Evolutionary conservation across 352 stramenopile genomes (phyloP).

Genomic region (Phytophthora macrochlamydospora): DNA sequence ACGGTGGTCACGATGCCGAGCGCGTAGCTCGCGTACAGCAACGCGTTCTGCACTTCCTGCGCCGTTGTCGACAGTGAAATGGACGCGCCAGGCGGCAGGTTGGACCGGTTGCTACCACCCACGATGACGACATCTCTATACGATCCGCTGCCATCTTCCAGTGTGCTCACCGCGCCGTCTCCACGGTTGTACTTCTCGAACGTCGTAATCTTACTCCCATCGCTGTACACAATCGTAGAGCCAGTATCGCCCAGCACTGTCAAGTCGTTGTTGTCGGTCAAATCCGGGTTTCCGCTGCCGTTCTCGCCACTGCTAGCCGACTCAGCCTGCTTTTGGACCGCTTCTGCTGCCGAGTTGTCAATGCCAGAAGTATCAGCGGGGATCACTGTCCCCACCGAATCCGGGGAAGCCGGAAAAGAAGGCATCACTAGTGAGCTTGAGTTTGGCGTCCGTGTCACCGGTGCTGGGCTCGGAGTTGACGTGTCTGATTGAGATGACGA

Average conservation of each 20-base stretch:
- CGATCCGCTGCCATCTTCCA: constrained; percentile 27
- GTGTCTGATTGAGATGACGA: constrained; percentile 4
- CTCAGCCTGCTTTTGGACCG: constrained; percentile 27
- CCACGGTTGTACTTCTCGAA: constrained; percentile 46
- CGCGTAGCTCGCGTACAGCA: constrained; percentile 54
- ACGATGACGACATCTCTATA: constrained; percentile 47
- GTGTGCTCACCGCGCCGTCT: constrained; percentile 12
- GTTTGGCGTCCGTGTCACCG: constrained; percentile 21
- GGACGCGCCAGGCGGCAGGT: constrained; percentile 56
- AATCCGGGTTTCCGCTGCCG: constrained; percentile 13
- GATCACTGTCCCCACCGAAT: constrained; percentile 38
- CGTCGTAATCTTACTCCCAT: constrained; percentile 39
- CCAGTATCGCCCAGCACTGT: constrained; percentile 34
- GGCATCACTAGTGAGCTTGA: constrained; percentile 19
- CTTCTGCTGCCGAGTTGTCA: constrained; percentile 30
- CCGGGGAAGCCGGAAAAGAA: constrained; percentile 19
- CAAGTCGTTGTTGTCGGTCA: constrained; percentile 24
- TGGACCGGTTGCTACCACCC: constrained; percentile 54
- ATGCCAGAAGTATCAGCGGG: constrained; percentile 34
- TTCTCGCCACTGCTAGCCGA: constrained; percentile 21
- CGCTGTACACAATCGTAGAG: constrained; percentile 40
- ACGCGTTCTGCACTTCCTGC: constrained; percentile 49
- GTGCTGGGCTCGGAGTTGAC: constrained; percentile 25
- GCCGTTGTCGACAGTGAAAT: constrained; percentile 56
- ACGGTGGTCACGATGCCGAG: constrained; percentile 51